Percentiles rank a stretch among this genome's conserved stretches.
Conservation (phyloP, 208 protist species). For the Crithidia mellificae region DNA sequence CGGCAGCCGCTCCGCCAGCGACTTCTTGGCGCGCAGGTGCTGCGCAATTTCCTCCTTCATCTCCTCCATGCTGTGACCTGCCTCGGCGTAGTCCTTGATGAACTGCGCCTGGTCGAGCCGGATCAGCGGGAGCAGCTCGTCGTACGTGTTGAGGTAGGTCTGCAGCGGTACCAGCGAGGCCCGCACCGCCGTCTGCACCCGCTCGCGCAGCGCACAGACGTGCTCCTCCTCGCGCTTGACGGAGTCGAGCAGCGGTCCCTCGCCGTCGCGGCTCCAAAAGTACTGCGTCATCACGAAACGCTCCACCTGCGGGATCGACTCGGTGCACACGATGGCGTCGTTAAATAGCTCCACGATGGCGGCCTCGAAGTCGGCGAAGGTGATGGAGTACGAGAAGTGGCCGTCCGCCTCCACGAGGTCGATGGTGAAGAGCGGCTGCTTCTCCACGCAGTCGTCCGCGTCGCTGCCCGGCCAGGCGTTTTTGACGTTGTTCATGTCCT, state of each 20-base stretch:
- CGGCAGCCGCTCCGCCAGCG: constrained; percentile 89
- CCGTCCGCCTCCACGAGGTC: constrained; percentile 81
- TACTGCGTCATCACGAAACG: constrained; percentile 94
- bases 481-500: constrained; percentile 87
- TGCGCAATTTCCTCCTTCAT: constrained; percentile 92
- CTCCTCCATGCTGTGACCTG: constrained; percentile 87
- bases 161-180: constrained; percentile 82
- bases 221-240: constrained; percentile 87
- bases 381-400: constrained; percentile 88
- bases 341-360: constrained; percentile 89
- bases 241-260: constrained; percentile 90
- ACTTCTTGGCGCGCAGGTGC: constrained; percentile 88
- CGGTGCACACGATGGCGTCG: constrained; percentile 85
- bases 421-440: constrained; percentile 93
- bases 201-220: constrained; percentile 71
- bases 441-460: constrained; percentile 91
- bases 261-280: constrained; percentile 90
- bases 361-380: constrained; percentile 84
- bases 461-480: constrained; percentile 93
- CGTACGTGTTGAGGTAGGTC: constrained; percentile 88
- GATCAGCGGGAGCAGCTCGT: constrained; percentile 90
- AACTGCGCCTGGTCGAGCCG: constrained; percentile 87
- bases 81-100: constrained; percentile 80
- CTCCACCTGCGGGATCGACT: constrained; percentile 91
- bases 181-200: constrained; percentile 62